Conservation (phyloP, 495 filamentous ascomycete genomes). For the Penicillium dipodomyicola region DNA sequence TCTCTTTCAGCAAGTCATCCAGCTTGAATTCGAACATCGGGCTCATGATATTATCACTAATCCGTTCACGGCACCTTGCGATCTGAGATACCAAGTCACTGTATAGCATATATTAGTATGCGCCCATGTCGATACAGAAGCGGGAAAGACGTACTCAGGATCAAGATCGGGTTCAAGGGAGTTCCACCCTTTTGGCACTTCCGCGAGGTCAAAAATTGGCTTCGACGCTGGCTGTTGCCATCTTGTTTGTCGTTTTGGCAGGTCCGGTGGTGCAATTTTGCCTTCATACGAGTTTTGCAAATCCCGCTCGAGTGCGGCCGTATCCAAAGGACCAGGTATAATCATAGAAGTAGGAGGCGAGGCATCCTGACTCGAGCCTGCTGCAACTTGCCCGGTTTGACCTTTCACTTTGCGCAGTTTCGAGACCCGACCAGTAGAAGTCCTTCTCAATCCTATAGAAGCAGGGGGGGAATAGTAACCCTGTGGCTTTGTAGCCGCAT, state of each 20-base stretch:
- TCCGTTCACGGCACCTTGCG: conserved; percentile 2
- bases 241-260: not conserved
- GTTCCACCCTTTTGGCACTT: not conserved
- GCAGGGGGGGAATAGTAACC: not conserved
- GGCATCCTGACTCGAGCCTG: not conserved
- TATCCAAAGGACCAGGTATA: not conserved
- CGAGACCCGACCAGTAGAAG: not conserved
- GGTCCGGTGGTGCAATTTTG: not conserved
- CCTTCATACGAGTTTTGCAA: not conserved
- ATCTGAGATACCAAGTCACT: conserved; percentile 7
- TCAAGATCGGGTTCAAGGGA: not conserved
- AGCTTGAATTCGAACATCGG: not conserved
- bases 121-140: not conserved
- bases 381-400: not conserved
- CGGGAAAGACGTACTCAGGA: not conserved
- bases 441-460: not conserved
- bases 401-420: not conserved
- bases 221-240: not conserved
- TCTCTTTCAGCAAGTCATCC: not conserved
- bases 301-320: not conserved
- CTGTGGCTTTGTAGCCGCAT: not conserved
- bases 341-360: not conserved
- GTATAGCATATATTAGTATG: not conserved
- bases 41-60: conserved; percentile 4
- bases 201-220: not conserved